These are phyloP conservation scores for Trebouxia gelatinosa DNA, from an alignment of 163 green algal genomes.

Conservation along the genomic window DNA sequence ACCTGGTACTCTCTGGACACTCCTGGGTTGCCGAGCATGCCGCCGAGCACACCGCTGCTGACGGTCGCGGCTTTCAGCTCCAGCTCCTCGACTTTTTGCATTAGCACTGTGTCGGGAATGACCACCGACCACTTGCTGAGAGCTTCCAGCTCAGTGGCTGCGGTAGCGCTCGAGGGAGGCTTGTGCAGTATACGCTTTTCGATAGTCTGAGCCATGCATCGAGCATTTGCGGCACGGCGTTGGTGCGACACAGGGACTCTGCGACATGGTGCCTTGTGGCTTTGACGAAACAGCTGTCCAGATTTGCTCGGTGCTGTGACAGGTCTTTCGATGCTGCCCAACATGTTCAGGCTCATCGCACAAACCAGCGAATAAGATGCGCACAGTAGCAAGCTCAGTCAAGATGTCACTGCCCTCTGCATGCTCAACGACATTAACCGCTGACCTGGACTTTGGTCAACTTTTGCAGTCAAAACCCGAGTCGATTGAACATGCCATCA, in stretches of 20 bases:
- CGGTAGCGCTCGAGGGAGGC: constrained; percentile 33
- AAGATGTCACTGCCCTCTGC: not conserved
- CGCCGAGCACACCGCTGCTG: constrained; percentile 46
- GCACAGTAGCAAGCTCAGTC: not conserved
- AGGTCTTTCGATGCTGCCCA: not conserved
- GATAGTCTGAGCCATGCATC: constrained; percentile 16
- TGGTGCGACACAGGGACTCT: too few relatives aligned
- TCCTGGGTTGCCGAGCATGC: constrained; percentile 46
- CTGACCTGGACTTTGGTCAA: not conserved
- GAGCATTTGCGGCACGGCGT: not conserved
- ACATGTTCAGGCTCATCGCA: not conserved
- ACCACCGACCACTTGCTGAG: constrained; percentile 43
- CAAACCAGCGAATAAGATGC: not conserved
- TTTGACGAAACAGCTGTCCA: too few relatives aligned
- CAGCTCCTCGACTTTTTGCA: constrained; percentile 38
- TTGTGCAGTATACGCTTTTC: constrained; percentile 33
- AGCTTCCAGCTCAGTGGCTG: constrained; percentile 45
- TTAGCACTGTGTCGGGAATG: constrained; percentile 53
- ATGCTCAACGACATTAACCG: not conserved
- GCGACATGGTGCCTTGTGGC: too few relatives aligned
- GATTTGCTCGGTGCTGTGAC: not conserved
- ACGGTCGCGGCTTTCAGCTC: constrained; percentile 49
- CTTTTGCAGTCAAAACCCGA: too few relatives aligned
- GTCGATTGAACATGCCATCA: too few relatives aligned
- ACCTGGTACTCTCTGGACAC: constrained; percentile 52